Evolutionary conservation across 2,329 filamentous ascomycete genomes (phyloP), one percentile per base, ranked within the genome.

Genomic region (Botrytis cinerea): DNA sequence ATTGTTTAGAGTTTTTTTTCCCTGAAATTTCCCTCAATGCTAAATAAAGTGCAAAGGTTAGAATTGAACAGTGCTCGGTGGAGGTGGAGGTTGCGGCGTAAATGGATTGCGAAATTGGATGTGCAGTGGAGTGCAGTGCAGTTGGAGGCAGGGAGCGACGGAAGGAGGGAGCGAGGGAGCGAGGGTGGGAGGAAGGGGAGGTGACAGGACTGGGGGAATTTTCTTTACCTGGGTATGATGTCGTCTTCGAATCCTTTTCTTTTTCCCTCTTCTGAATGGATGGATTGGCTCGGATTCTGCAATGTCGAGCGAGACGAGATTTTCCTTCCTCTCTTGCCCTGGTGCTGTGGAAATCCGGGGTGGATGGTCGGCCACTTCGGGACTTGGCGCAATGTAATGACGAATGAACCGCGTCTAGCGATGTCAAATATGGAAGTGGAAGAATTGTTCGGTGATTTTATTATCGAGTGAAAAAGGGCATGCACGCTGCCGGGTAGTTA

Each of bases 351-450:
- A 40, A 67, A 67, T 54, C 64, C 64, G 64, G 64, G 64, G 64
- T 35, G 64, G 38, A 54, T 38, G 46, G 32, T 54, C 46, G 46
- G 64, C 28, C 64, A 54, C 28, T 67, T 67, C 46, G 64, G 64
- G 35, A 54, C 64, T 51, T 54, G 64, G 46, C 64, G 46, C 28
- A 67, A 40, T 40, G 32, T n/a, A 46, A 64, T 64, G 61, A 64
- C 61, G 61, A 46, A 64, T 46, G 46, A 51, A 54, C 22, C 64
- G 64, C 64, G 32, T 40, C 32, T 67, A 67, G 64, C 64, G 64
- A 67, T 67, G 46, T 67, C 46, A 54, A 67, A 54, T 38, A 12
- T 40, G 35, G 38, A 60, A 61, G 40, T 18, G 35, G 35, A 61
- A 35, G 32, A 25, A 40, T 40, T 40, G 20, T 28, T 62, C 38